These are phyloP conservation scores for Maudiozyma serrabonitensis DNA, from an alignment of 805 yeast genomes.

Conservation along the genomic window DNA sequence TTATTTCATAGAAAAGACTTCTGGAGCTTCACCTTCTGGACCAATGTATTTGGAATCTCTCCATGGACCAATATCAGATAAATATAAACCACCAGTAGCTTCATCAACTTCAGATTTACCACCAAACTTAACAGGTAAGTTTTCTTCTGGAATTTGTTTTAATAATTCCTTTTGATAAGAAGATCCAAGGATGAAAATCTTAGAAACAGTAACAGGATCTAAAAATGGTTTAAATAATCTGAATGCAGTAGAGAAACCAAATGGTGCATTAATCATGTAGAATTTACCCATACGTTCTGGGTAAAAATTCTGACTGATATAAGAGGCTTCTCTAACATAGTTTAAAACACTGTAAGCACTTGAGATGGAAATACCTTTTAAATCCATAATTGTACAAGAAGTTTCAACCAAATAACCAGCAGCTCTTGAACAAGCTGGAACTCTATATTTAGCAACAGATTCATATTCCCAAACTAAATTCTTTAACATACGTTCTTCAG, in stretches of 20 bases:
- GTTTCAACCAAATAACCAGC: conserved; percentile 77
- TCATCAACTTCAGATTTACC: conserved; percentile 62
- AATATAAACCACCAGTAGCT: conserved; percentile 68
- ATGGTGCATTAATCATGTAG: conserved; percentile 92
- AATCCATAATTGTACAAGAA: conserved; percentile 89
- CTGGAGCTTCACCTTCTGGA: conserved; percentile 92
- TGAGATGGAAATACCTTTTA: conserved; percentile 84
- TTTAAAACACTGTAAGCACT: conserved; percentile 77
- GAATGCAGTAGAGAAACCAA: conserved; percentile 93
- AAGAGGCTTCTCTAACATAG: conserved; percentile 87
- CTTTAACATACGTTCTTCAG: conserved; percentile 91
- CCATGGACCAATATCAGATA: conserved; percentile 96
- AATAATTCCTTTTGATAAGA: conserved; percentile 72
- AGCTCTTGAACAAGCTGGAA: conserved; percentile 90
- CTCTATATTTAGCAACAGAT: conserved; percentile 69
- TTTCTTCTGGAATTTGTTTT: conserved; percentile 88
- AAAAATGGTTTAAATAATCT: conserved; percentile 83
- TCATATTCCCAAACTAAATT: conserved; percentile 98
- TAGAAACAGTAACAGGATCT: conserved; percentile 95
- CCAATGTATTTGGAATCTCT: conserved; percentile 82
- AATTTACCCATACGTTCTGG: conserved; percentile 99
- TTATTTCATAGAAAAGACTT: conserved; percentile 30
- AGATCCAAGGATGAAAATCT: conserved; percentile 79
- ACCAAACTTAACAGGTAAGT: conserved; percentile 86
- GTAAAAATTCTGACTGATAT: conserved; percentile 92